Percentiles rank a stretch among this genome's conserved stretches.
phyloP scores from a whole-genome alignment of 768 basidiomycete species.

The Phylloporus scabripes region DNA sequence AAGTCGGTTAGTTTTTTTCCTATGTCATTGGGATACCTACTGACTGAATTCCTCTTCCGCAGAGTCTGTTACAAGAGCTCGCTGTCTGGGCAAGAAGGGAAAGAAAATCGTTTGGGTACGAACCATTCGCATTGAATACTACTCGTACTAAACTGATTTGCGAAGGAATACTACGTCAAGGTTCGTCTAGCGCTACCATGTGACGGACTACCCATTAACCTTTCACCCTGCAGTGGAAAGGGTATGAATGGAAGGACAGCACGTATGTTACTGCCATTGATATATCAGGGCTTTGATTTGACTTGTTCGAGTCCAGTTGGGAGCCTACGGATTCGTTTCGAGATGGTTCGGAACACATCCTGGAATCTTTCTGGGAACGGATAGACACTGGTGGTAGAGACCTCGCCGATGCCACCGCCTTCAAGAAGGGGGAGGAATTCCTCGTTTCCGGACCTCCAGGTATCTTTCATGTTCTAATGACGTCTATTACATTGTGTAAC shows the following conservation, averaged over 20 bases:
- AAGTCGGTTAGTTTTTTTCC: constrained; percentile 53
- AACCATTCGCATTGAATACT: constrained; percentile 4
- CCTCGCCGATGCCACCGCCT: constrained; percentile 40
- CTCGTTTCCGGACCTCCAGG: constrained; percentile 56
- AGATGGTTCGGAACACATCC: constrained; percentile 49
- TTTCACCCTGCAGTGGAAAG: constrained; percentile 49
- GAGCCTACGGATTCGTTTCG: constrained; percentile 59
- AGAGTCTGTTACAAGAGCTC: constrained; percentile 55
- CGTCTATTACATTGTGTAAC: not conserved
- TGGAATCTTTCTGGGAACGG: constrained; percentile 36
- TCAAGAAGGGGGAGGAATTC: constrained; percentile 51
- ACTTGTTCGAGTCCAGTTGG: constrained; percentile 45
- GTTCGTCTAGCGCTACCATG: constrained; percentile 31
- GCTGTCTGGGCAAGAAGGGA: constrained; percentile 41
- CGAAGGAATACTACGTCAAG: constrained; percentile 54
- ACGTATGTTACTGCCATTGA: constrained; percentile 41
- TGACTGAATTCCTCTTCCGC: constrained; percentile 1
- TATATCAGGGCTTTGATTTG: not conserved
- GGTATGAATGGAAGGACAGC: constrained; percentile 47
- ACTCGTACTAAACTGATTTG: constrained; percentile 13
- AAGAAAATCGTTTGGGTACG: constrained; percentile 49
- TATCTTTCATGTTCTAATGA: constrained; percentile 21
- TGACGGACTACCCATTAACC: constrained; percentile 1
- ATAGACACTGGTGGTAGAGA: constrained; percentile 39
- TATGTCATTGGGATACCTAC: not conserved